Evolutionary conservation across 192 early-diverging fungal species (phyloP), one percentile per base, ranked within the genome.

Genomic region (Phycomyces blakesleeanus): DNA sequence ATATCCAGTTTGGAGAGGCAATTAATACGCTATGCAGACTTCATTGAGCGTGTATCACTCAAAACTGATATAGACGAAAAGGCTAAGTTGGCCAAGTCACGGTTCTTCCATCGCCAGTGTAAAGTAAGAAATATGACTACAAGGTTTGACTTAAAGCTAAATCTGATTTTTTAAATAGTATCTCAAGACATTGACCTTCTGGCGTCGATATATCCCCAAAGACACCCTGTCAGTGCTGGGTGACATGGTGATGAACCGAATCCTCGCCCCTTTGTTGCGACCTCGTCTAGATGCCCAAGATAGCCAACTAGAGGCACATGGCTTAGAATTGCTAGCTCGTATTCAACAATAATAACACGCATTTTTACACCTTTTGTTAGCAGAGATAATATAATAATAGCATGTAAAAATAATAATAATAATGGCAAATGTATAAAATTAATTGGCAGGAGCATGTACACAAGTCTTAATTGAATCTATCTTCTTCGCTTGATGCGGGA

Each of bases 61-160:
- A 20, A 53, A 11, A 15, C 11, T 6, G 51, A 62, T 2, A 37
- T 27, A 29, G 29, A 53, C 21, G 58, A 37, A 3, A 49, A 57
- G 3, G 27, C 41, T 5, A 10, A 27, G 14, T 51, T 67, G 16
- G 64, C 59, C 5, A 69, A 68, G 24, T 44, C 54, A n/a, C 68
- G 63, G 1, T 65, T 75, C n/a, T 49, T 69, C n/a, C 55, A 52
- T 61, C 39, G 73, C 24, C 57, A 63, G 57, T 66, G 54, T 38
- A 72, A 72, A 52, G 67, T 61, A 60, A n/a, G 12, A 3, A 12
- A 2, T 5, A 54, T 54, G 3, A 22, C 2, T 54, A 22, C 4
- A 14, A 20, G 24, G 12, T 54, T 2, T 47, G 44, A 12, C 44
- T 47, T 3, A 47, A 47, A 3, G 2, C 18, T 3, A 47, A n/a